Evolutionary conservation across 495 filamentous ascomycete species (phyloP).

Genomic region (Talaromyces proteolyticus): DNA sequence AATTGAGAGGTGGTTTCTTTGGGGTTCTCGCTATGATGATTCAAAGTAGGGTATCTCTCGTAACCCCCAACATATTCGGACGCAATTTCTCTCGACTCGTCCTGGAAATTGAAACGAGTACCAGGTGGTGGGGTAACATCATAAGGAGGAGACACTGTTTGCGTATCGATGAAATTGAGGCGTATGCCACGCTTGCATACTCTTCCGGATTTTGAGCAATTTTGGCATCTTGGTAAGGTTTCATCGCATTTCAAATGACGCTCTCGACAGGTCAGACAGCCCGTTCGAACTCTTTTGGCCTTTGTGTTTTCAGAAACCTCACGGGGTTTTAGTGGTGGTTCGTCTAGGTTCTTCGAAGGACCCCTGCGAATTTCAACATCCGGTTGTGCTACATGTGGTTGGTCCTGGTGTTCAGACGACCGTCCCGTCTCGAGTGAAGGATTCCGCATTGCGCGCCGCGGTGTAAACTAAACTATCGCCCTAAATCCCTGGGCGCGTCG

Average conservation of each 20-base stretch:
- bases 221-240: conserved; percentile 68
- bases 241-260: conserved; percentile 83
- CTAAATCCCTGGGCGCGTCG: not conserved
- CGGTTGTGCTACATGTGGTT: not conserved
- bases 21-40: conserved; percentile 23
- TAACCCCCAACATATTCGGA: conserved; percentile 85
- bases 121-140: conserved; percentile 54
- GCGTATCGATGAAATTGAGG: conserved; percentile 89
- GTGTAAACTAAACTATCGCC: not conserved
- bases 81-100: conserved; percentile 87
- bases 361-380: not conserved
- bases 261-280: conserved; percentile 73
- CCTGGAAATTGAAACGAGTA: conserved; percentile 72
- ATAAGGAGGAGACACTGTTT: conserved; percentile 62
- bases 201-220: conserved; percentile 84
- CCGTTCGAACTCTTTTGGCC: conserved; percentile 66
- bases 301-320: conserved; percentile 32
- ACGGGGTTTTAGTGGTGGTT: not conserved
- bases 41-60: conserved; percentile 60
- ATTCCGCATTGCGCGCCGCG: not conserved
- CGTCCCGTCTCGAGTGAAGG: not conserved
- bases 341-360: not conserved
- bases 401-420: not conserved
- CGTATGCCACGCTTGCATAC: conserved; percentile 81
- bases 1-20: conserved; percentile 29